Base-by-base conservation (phyloP, 2,329 filamentous ascomycete genomes). In the Aspergillus luchuensis region DNA sequence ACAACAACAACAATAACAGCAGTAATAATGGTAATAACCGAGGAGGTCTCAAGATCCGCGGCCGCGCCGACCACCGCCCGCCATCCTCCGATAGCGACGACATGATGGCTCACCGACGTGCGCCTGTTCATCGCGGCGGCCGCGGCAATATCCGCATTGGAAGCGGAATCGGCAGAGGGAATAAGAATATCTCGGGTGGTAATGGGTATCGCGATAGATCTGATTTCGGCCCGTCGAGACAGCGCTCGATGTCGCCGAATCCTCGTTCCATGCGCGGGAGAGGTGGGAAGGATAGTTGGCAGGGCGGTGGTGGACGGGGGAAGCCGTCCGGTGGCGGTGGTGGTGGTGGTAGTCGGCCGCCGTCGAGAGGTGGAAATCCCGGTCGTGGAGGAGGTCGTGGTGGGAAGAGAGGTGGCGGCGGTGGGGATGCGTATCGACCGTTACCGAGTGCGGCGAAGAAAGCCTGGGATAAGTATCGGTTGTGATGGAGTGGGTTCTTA, bases 141-240 rank as follows among this genome's bases (percentile, higher is more conserved):
- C 74, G 76, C 19, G 66, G 70, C 8, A 69, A 72, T 55, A 79
- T 79, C 28, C 73, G 71, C 7, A 73, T 79, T 54, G 72, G 70
- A 21, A 69, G 61, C 33, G 69, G 69, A 5, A 69, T 74, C 23
- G 74, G 72, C 25, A 66, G 73, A 45, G 41, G 41, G 2, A 45
- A 45, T 19, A 72, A 75, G 47, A 68, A 73, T n/a, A 64, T 36
- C 1, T 36, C 33, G 33, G 11, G 33, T 36, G 11, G 33, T 15
- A 36, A 36, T 13, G 33, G 33, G 33, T 36, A 36, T 13, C 33
- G 33, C 11, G 33, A 36, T 15, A 13, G 33, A 13, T 36, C 33
- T 36, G 33, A 36, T 36, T 36, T 36, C 11, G 33, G 33, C 11
- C 33, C 33, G 33, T 36, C 33, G 5, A 36, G 33, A 7, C 68